phyloP scores from a whole-genome alignment of 2,329 filamentous ascomycete genomes.

The Chlorencoelia australis region DNA sequence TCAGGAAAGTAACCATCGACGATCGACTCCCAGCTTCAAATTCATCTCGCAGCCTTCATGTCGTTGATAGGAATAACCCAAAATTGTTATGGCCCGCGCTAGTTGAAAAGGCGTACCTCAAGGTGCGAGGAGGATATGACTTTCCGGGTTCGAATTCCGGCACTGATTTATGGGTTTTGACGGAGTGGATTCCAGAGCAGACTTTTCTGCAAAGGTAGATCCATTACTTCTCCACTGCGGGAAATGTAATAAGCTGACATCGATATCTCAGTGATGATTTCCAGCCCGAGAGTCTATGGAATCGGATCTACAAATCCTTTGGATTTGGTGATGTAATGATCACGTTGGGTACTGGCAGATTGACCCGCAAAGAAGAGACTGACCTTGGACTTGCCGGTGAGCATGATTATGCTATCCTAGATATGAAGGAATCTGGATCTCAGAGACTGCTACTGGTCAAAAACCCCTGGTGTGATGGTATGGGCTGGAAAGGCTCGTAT shows the following conservation, averaged over 20 bases:
- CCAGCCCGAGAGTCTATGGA: slow-evolving; percentile 68
- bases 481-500: slow-evolving; percentile 53
- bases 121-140: slow-evolving; percentile 90
- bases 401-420: slow-evolving; percentile 88
- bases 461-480: slow-evolving; percentile 88
- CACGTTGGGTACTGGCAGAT: slow-evolving; percentile 79
- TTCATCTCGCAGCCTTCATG: slow-evolving; percentile 68
- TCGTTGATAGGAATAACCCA: slow-evolving; percentile 76
- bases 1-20: slow-evolving; percentile 77
- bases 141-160: slow-evolving; percentile 97
- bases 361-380: slow-evolving; percentile 67
- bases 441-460: slow-evolving; percentile 72
- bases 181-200: slow-evolving; percentile 95
- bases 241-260: slow-evolving; percentile 2
- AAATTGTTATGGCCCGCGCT: slow-evolving; percentile 83
- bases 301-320: slow-evolving; percentile 63
- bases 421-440: slow-evolving; percentile 56
- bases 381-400: slow-evolving; percentile 75
- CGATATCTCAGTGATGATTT: slow-evolving; percentile 55
- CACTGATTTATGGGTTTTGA: slow-evolving; percentile 86
- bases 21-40: slow-evolving; percentile 75
- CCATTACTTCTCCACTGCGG: too few relatives aligned
- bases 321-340: slow-evolving; percentile 71
- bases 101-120: slow-evolving; percentile 92
- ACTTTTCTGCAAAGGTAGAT: slow-evolving; percentile 69